phyloP scores from a whole-genome alignment of 352 stramenopile species.

The Pythium coloratum region DNA sequence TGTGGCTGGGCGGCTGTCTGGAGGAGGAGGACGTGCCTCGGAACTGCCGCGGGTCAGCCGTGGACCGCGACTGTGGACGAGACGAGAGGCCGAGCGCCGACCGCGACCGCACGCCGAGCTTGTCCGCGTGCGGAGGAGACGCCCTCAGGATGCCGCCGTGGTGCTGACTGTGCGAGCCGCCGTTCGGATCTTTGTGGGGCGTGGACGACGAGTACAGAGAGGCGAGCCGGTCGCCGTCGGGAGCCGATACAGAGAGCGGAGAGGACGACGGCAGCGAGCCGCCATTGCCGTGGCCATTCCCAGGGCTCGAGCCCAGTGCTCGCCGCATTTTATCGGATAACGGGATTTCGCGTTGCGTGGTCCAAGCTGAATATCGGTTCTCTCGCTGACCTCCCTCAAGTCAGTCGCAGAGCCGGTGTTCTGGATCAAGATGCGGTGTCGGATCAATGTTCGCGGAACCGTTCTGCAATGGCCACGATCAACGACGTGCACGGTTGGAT shows the following conservation, averaged over 20 bases:
- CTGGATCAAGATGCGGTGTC: too few relatives aligned
- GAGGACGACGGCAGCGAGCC: slow-evolving; percentile 16
- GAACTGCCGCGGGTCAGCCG: slow-evolving; percentile 6
- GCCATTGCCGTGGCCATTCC: neutral
- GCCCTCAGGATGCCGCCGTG: slow-evolving; percentile 8
- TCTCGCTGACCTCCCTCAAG: neutral
- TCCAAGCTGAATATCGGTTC: neutral
- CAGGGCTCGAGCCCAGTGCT: slow-evolving; percentile 11
- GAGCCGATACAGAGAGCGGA: slow-evolving; percentile 13
- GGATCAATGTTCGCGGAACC: neutral
- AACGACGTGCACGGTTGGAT: too few relatives aligned
- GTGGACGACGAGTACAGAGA: slow-evolving; percentile 1
- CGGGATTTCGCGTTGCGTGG: neutral
- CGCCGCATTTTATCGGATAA: slow-evolving; percentile 11
- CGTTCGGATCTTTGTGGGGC: neutral
- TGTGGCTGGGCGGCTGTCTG: slow-evolving; percentile 4
- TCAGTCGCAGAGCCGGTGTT: too few relatives aligned
- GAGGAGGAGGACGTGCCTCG: neutral
- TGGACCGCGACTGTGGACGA: slow-evolving; percentile 17
- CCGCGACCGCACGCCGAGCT: slow-evolving; percentile 11
- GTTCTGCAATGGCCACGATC: neutral
- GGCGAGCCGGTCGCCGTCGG: slow-evolving; percentile 11
- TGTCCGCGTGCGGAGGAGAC: neutral
- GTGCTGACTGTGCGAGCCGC: neutral
- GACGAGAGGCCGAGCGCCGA: slow-evolving; percentile 17